Base-by-base conservation (phyloP, 148 eudicot genomes). In the Chenopodium album region DNA sequence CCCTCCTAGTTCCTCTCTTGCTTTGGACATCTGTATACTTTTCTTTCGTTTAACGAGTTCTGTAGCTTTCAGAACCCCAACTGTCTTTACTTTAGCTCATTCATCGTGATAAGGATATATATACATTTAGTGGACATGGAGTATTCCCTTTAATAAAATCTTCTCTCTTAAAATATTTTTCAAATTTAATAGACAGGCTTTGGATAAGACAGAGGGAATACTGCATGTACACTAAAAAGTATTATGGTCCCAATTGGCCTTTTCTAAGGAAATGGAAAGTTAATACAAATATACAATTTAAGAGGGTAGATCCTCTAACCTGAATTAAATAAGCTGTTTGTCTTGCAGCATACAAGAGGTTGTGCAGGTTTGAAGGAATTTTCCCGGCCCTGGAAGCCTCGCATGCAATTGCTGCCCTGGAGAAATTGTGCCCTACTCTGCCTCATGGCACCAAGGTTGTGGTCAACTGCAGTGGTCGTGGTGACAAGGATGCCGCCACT, bases 281-380 rank as follows among this genome's bases (percentile, higher is more conserved):
- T 2, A 14, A 4, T 4, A 17, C 66, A 20, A 10, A 22, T 2
- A 4, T 4, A 17, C 66, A 20, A 10, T 62, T 2, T n/a, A 62
- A 62, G 6, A 62, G 26, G n/a, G 17, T 14, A 62, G 66, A 62
- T 29, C 14, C 17, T 68, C 5, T 68, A 1, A n/a, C 72, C 41
- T 16, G 8, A 12, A 22, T 3, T 2, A 44, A 50, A 50, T 48
- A 34, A 50, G 37, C 23, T 16, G 4, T 9, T 82, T 52, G 48
- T 7, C 3, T 83, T 87, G 88, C 88, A 95, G 94, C 92, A 13
- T 92, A 85, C 77, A 83, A 83, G 76, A 84, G 90, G 65, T 63
- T 94, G 32, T 90, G 90, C 83, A 85, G 84, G 80, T 75, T 92
- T 76, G 98, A 95, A 90, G 97, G 97, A 32, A 95, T 92, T 34